phyloP scores from a whole-genome alignment of 108 stramenopile species.

The Ochromonas danica region DNA sequence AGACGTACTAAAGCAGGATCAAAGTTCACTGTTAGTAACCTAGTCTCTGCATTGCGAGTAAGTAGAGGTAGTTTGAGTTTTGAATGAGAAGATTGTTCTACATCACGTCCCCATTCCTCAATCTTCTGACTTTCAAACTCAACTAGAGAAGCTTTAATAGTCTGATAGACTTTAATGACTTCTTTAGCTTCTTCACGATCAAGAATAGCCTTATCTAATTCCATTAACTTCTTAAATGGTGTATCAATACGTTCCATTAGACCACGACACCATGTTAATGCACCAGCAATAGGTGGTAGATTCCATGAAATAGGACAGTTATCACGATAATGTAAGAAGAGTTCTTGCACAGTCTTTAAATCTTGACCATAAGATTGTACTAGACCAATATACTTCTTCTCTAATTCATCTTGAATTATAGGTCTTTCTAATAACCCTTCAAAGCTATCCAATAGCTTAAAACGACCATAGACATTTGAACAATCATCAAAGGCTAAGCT shows the following conservation, averaged over 20 bases:
- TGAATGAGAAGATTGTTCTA: conserved; percentile 67
- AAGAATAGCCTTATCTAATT: conserved; percentile 70
- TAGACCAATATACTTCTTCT: conserved; percentile 77
- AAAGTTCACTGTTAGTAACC: conserved; percentile 75
- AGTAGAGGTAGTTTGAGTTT: conserved; percentile 76
- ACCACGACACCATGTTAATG: conserved; percentile 80
- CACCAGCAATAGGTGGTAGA: conserved; percentile 75
- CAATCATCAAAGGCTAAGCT: conserved; percentile 81
- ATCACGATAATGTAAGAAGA: conserved; percentile 70
- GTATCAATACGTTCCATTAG: conserved; percentile 72
- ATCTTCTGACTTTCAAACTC: conserved; percentile 74
- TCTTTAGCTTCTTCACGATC: conserved; percentile 87
- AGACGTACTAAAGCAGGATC: conserved; percentile 78
- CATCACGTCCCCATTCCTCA: conserved; percentile 71
- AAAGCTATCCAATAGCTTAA: conserved; percentile 77
- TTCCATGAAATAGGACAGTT: conserved; percentile 62
- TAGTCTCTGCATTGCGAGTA: conserved; percentile 55
- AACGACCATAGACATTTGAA: conserved; percentile 74
- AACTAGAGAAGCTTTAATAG: conserved; percentile 67
- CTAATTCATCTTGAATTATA: conserved; percentile 83
- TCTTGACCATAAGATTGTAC: conserved; percentile 77
- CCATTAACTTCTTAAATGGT: conserved; percentile 74
- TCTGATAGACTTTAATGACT: conserved; percentile 65
- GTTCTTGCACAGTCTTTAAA: conserved; percentile 75
- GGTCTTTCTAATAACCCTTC: conserved; percentile 77